Conservation (phyloP, 2,329 filamentous ascomycete species). For the Colletotrichum sp. region DNA sequence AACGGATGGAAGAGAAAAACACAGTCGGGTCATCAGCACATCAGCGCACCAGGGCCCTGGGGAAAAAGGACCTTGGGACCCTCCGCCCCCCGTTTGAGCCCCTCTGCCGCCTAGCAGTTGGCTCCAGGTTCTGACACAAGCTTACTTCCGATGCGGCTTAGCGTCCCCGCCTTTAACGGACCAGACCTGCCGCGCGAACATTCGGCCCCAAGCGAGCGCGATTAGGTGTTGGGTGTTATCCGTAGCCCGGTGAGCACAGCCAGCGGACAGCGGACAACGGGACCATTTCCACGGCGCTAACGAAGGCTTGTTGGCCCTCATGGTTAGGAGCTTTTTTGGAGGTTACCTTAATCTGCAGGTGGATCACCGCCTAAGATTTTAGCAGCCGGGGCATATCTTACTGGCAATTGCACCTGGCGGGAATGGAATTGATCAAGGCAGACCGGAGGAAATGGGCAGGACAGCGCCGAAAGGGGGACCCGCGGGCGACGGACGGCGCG, state of each 20-base stretch:
- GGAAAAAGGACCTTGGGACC: not conserved
- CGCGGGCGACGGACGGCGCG: conserved; percentile 6
- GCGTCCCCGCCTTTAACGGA: conserved; percentile 4
- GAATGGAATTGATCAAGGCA: not conserved
- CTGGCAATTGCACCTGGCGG: not conserved
- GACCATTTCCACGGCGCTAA: not conserved
- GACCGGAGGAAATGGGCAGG: not conserved
- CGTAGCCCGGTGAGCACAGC: not conserved
- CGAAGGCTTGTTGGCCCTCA: not conserved
- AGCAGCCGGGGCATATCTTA: not conserved
- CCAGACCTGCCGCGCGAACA: not conserved
- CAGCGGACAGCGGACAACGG: not conserved
- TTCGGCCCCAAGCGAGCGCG: not conserved
- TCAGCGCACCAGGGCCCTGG: not conserved
- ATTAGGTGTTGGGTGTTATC: not conserved
- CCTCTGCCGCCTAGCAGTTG: not conserved
- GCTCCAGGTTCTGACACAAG: conserved; percentile 15
- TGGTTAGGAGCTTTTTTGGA: not conserved
- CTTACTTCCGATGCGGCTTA: conserved; percentile 18
- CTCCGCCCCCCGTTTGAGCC: not conserved
- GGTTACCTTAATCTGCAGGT: not conserved
- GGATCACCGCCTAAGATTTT: not conserved
- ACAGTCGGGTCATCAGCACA: not conserved
- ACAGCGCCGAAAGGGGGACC: not conserved
- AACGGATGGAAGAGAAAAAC: not conserved